Evolutionary conservation across 1,284 basidiomycete genomes (phyloP), one percentile per base, ranked within the genome.

Genomic region (Porphyrellus sp.): DNA sequence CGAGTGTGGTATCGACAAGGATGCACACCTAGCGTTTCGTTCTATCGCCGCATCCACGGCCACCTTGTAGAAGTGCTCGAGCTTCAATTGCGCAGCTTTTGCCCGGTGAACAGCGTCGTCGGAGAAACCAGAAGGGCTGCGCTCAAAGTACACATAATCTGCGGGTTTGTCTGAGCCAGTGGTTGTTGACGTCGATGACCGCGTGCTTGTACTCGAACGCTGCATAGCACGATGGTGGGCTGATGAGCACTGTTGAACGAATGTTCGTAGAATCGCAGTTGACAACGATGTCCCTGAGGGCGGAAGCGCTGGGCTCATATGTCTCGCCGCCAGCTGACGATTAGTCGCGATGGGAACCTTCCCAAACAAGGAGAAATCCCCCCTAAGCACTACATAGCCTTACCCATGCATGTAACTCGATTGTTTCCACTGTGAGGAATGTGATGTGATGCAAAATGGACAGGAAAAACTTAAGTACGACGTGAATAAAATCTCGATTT

Each of bases 21-120:
- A 20, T 46, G 61, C 77, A 54, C 63, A 91, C 89, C 93, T 80
- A 49, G 85, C 80, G 67, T 94, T 95, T 49, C 93, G 77, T 64
- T 93, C 91, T 37, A 97, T 89, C 27, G 93, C 93, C 52, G 90
- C 83, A 71, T 95, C 91, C 25, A 97, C 93, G 1, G 89, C 89
- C 51, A 93, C 83, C 70, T 94, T 94, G 74, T 96, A 97, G 64
- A 85, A 93, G 67, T 93, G 85, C 71, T 96, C 93, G 47, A 96
- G 77, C 72, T 93, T 94, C 70, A 96, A 77, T 70, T 94, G 93
- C 15, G 93, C 92, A 35, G 83, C 84, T 62, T 91, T 93, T 11
- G 91, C 90, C 62, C 89, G 86, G 39, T 91, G 85, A 56, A 86
- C 70, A 28, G 88, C 86, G 51, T 85, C 81, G 53, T 89, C 85